Percentiles rank a stretch among this genome's conserved stretches.
Conservation (phyloP, 192 early-diverging fungal species). For the Backusella circina region DNA sequence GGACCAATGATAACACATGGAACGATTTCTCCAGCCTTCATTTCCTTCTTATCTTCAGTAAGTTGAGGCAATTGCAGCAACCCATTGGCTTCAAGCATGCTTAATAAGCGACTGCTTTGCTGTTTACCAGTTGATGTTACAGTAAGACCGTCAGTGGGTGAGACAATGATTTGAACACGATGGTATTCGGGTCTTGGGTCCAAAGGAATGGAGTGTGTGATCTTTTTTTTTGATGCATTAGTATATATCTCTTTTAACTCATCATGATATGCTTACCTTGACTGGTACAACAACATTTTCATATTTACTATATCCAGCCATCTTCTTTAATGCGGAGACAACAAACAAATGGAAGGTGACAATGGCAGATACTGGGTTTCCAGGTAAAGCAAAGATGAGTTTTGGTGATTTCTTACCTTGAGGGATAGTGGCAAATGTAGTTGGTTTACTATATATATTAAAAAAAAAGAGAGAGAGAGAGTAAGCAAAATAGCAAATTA, state of each 20-base stretch:
- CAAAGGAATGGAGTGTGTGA: slow-evolving; percentile 48
- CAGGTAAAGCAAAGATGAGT: slow-evolving; percentile 86
- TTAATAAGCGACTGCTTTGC: slow-evolving; percentile 76
- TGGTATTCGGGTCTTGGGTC: slow-evolving; percentile 73
- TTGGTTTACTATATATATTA: slow-evolving; percentile 70
- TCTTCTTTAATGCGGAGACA: slow-evolving; percentile 75
- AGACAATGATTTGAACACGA: slow-evolving; percentile 37
- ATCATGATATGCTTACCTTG: slow-evolving; percentile 43
- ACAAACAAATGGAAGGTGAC: slow-evolving; percentile 92
- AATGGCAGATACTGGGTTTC: slow-evolving; percentile 90
- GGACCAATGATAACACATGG: slow-evolving; percentile 54
- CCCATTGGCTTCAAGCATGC: slow-evolving; percentile 75
- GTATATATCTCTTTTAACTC: neutral
- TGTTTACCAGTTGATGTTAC: slow-evolving; percentile 67
- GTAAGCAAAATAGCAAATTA: neutral
- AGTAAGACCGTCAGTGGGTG: slow-evolving; percentile 37
- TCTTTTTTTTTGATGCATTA: slow-evolving; percentile 18
- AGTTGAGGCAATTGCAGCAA: slow-evolving; percentile 69
- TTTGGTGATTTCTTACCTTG: slow-evolving; percentile 36
- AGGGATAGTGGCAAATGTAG: slow-evolving; percentile 83
- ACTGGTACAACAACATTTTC: slow-evolving; percentile 50
- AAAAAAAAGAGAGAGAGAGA: neutral
- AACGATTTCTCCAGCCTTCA: slow-evolving; percentile 43
- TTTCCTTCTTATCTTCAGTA: slow-evolving; percentile 10
- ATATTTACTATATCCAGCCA: slow-evolving; percentile 62